Percentiles rank a stretch among this genome's conserved stretches.
phyloP scores from a whole-genome alignment of 176 grass and related monocot species.

The Chrysopogon serrulatus region DNA sequence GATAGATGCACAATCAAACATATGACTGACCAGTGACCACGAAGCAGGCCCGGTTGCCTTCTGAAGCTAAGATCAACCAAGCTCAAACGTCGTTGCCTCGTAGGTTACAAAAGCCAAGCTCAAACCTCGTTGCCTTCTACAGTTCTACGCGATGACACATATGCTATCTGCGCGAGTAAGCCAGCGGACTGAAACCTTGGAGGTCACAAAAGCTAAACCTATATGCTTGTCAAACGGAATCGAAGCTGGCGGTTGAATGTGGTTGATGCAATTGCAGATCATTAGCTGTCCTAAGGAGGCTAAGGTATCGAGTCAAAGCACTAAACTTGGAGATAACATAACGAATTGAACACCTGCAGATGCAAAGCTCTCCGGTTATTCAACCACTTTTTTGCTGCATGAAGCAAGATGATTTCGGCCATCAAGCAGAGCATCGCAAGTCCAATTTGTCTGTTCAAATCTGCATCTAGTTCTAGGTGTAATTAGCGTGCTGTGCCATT shows the following conservation, averaged over 20 bases:
- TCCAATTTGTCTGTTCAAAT: background rate
- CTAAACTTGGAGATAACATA: background rate
- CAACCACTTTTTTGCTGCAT: background rate
- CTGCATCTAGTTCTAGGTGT: background rate
- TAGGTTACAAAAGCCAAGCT: no score
- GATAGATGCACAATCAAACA: no score
- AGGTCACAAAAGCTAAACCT: slow-evolving; percentile 6
- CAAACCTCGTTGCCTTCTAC: no score
- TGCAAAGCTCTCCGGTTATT: background rate
- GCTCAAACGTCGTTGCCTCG: background rate
- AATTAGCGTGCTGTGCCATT: background rate
- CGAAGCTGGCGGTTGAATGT: background rate
- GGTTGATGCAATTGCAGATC: background rate
- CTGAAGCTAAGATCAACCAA: background rate
- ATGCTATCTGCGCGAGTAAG: slow-evolving; percentile 14
- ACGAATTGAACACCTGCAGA: background rate
- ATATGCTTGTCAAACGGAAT: slow-evolving; percentile 12
- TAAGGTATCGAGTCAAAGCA: slow-evolving; percentile 5
- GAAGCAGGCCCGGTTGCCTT: no score
- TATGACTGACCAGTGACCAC: no score
- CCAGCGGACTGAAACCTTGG: slow-evolving; percentile 23
- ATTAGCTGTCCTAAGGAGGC: background rate
- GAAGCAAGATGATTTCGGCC: background rate
- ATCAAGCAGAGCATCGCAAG: background rate
- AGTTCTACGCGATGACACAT: background rate